Conservation (phyloP, 1,139 yeast species). For the Scheffersomyces illinoinensis region DNA sequence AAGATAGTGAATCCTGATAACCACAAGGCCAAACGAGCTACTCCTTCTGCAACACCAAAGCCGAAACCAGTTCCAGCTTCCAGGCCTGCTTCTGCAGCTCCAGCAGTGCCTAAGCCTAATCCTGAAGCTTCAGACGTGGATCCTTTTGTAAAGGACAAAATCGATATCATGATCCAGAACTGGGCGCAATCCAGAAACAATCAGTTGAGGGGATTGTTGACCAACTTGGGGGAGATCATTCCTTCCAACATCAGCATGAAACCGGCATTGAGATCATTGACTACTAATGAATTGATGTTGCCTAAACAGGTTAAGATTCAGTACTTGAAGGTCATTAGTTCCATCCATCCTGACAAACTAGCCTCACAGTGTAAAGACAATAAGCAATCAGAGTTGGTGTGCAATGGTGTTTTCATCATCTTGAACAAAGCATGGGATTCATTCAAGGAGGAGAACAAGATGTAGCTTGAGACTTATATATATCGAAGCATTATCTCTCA, state of each 20-base stretch:
- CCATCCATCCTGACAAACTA: conserved; percentile 92
- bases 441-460: conserved; percentile 59
- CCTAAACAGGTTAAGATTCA: conserved; percentile 88
- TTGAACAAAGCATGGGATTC: conserved; percentile 90
- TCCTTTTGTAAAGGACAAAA: conserved; percentile 12
- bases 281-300: conserved; percentile 74
- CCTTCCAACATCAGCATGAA: conserved; percentile 16
- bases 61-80: conserved; percentile 17
- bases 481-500: not conserved
- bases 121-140: conserved; percentile 8
- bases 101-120: not conserved
- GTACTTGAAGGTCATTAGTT: conserved; percentile 91
- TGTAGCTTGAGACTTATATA: conserved; percentile 1
- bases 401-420: conserved; percentile 82
- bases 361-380: conserved; percentile 39
- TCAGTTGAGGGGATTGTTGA: conserved; percentile 21
- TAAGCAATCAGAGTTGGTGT: conserved; percentile 77
- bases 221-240: conserved; percentile 20
- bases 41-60: conserved; percentile 17
- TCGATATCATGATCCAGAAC: conserved; percentile 11
- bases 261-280: conserved; percentile 18
- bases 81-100: conserved; percentile 4
- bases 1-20: conserved; percentile 56
- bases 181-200: conserved; percentile 23
- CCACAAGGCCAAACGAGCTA: conserved; percentile 15